phyloP scores from a whole-genome alignment of 129 eudicot species.

The Artemisia tridentata region DNA sequence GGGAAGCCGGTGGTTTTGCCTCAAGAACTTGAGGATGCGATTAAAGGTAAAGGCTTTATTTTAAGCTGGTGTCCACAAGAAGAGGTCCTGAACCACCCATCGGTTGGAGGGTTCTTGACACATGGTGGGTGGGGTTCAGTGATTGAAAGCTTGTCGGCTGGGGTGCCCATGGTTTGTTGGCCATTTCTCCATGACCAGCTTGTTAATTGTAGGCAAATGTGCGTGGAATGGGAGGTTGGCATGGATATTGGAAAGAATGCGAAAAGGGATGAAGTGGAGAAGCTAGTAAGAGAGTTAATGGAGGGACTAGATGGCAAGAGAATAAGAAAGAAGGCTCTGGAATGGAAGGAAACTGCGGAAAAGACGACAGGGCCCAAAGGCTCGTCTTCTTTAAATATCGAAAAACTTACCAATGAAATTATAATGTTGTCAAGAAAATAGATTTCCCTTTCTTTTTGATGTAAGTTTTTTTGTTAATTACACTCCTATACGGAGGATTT shows the following conservation, averaged over 20 bases:
- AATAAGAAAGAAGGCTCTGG: conserved; percentile 25
- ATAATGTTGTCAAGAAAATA: conserved; percentile 1
- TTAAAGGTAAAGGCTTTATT: conserved; percentile 24
- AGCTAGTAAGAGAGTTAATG: conserved; percentile 31
- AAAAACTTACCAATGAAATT: conserved; percentile 19
- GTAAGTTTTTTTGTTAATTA: too few relatives aligned
- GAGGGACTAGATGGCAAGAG: conserved; percentile 22
- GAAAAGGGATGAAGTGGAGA: conserved; percentile 30
- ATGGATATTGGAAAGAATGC: conserved; percentile 17
- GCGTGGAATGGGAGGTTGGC: conserved; percentile 24
- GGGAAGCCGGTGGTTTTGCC: conserved; percentile 21
- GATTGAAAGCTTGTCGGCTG: conserved; percentile 29
- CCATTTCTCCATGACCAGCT: conserved; percentile 19
- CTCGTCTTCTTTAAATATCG: conserved; percentile 15
- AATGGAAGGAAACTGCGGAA: conserved; percentile 25
- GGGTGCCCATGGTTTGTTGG: conserved; percentile 34
- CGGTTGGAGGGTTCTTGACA: conserved; percentile 35
- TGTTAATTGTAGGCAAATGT: conserved; percentile 24
- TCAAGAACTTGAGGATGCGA: conserved; percentile 17
- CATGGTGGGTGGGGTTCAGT: conserved; percentile 35
- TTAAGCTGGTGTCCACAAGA: conserved; percentile 31
- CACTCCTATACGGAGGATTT: too few relatives aligned
- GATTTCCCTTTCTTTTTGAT: not conserved
- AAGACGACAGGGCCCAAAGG: conserved; percentile 18
- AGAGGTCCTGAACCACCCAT: conserved; percentile 28